Base-by-base conservation (phyloP, 805 yeast genomes). In the Candida palmyrensis region DNA sequence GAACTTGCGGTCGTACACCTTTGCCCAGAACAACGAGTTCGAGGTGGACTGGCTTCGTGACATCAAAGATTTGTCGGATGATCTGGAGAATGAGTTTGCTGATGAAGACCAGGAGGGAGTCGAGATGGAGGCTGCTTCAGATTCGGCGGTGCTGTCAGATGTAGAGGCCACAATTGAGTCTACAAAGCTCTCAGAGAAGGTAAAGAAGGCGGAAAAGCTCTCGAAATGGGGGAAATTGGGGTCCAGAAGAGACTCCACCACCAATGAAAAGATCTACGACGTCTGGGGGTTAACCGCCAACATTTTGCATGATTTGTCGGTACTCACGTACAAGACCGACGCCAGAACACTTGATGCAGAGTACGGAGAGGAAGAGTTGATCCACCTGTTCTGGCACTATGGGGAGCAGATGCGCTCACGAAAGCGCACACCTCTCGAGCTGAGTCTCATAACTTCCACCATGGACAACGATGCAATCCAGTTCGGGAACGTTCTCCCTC, bases 201-300 rank as follows among this genome's bases (percentile, higher is more conserved):
- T 20, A 6, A 21, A 13, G 3, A 17, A 23, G 12, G 35, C 38
- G 27, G 37, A 38, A 10, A 38, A 57, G 16, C 37, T 60, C 18
- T 33, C 44, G 4, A 33, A 27, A 10, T 66, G 71, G 71, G 72
- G 72, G 11, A 48, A 58, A 31, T 40, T 53, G 29, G 72, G 72
- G 2, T 48, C 66, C 7, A 45, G 70, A 30, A 40, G 66, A 15
- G 59, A 63, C 36, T 48, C 59, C 9, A 49, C 41, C 15, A 52
- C 70, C 43, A 49, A 75, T 52, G 62, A 58, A 27, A 65, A 69
- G 35, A 69, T 78, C 24, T 75, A 82, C 47, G 83, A 82, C 47
- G 79, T 84, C 4, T 83, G 92, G 94, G 94, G 94, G 1, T 57
- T 83, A 23, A 83, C 92, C 0, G 90, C 89, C 2, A 82, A 81